These are phyloP conservation scores for Eragrostis nindensis DNA, from an alignment of 176 grass and related monocot species.

Conservation along the genomic window DNA sequence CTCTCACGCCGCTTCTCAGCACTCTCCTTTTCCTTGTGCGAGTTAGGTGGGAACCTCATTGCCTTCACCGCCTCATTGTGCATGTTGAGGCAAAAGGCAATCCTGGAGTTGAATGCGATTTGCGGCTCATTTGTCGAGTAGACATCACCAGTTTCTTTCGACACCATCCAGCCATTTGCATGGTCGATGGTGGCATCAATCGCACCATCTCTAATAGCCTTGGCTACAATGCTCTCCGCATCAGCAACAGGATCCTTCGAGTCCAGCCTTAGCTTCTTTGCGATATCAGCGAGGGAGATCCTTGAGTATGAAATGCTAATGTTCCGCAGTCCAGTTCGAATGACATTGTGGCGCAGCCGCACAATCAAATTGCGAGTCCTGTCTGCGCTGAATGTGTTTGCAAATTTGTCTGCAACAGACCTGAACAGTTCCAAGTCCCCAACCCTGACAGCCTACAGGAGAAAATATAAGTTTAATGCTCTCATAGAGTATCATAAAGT, in stretches of 20 bases:
- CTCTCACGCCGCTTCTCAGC: slow-evolving; percentile 83
- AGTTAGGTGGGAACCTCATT: slow-evolving; percentile 79
- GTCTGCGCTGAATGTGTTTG: slow-evolving; percentile 72
- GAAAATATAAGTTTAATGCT: background rate
- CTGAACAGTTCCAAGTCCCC: slow-evolving; percentile 87
- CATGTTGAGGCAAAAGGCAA: slow-evolving; percentile 94
- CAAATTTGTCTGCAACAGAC: slow-evolving; percentile 76
- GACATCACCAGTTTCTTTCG: slow-evolving; percentile 86
- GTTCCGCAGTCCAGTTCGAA: slow-evolving; percentile 83
- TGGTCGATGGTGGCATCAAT: slow-evolving; percentile 88
- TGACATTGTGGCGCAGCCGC: slow-evolving; percentile 87
- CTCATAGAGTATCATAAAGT: background rate
- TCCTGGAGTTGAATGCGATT: slow-evolving; percentile 80
- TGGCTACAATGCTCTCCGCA: slow-evolving; percentile 86
- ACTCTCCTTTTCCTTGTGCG: slow-evolving; percentile 89
- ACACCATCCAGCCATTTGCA: slow-evolving; percentile 81
- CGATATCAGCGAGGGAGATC: slow-evolving; percentile 79
- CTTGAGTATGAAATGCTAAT: slow-evolving; percentile 83
- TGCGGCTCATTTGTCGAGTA: slow-evolving; percentile 92
- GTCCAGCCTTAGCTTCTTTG: slow-evolving; percentile 72
- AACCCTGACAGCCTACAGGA: slow-evolving; percentile 68
- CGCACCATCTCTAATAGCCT: slow-evolving; percentile 86
- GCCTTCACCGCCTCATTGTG: slow-evolving; percentile 91
- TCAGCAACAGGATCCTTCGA: slow-evolving; percentile 76
- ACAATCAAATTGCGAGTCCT: slow-evolving; percentile 86